These are phyloP conservation scores for Calocera viscosa DNA, from an alignment of 768 basidiomycete genomes.

Conservation along the genomic window DNA sequence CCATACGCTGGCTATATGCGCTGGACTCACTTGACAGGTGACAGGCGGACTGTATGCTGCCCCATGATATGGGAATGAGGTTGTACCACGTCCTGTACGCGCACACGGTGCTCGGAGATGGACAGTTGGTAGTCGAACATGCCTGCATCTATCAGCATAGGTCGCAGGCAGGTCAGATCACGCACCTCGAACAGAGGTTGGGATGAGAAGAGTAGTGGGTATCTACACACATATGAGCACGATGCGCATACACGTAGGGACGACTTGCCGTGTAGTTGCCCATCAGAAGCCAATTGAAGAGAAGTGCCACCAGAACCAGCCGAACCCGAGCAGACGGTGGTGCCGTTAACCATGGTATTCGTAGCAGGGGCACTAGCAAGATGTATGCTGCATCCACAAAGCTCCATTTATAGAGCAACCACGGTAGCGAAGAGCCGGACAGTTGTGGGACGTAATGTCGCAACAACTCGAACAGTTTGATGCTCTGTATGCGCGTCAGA, in stretches of 20 bases:
- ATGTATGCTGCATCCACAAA: conserved; percentile 23
- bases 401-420: conserved; percentile 35
- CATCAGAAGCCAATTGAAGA: conserved; percentile 26
- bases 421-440: conserved; percentile 36
- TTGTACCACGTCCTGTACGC: conserved; percentile 24
- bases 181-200: conserved; percentile 6
- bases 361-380: conserved; percentile 23
- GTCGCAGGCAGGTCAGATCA: no score
- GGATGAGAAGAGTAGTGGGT: conserved; percentile 8
- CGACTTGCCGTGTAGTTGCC: conserved; percentile 20
- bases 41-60: conserved; percentile 83
- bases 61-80: conserved; percentile 36
- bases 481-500: conserved; percentile 38
- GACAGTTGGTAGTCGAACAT: conserved; percentile 19
- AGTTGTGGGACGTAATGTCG: conserved; percentile 43
- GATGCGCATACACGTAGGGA: background rate
- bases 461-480: conserved; percentile 46
- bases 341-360: conserved; percentile 30
- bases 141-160: background rate
- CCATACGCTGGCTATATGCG: background rate
- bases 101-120: conserved; percentile 22
- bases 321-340: conserved; percentile 19
- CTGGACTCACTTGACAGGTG: conserved; percentile 51
- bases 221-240: conserved; percentile 4
- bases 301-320: conserved; percentile 17